Percentiles rank a stretch among this genome's conserved stretches.
Evolutionary conservation across 805 yeast genomes (phyloP).

Genomic region (Zygosaccharomyces siamensis): DNA sequence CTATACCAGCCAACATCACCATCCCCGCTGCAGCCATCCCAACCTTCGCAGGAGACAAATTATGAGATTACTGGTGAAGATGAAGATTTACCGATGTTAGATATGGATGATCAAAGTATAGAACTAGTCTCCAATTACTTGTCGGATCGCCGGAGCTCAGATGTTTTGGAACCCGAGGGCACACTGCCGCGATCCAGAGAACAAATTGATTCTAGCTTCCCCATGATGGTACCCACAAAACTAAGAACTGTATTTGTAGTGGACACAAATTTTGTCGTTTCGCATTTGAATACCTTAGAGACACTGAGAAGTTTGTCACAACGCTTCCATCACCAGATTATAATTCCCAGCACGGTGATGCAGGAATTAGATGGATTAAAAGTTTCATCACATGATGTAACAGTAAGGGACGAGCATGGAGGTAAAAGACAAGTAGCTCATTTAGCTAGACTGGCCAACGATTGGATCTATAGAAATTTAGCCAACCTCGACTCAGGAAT

Average conservation of each 20-base stretch:
- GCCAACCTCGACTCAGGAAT: slow-evolving; percentile 50
- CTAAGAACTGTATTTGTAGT: slow-evolving; percentile 47
- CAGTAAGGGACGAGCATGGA: slow-evolving; percentile 6
- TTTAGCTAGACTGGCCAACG: slow-evolving; percentile 66
- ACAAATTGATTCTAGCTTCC: slow-evolving; percentile 12
- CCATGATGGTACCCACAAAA: slow-evolving; percentile 10
- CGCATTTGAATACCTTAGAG: slow-evolving; percentile 59
- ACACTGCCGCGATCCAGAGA: slow-evolving; percentile 3
- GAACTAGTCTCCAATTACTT: slow-evolving; percentile 42
- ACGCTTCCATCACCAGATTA: slow-evolving; percentile 44
- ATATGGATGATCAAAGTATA: slow-evolving; percentile 45
- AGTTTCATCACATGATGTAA: slow-evolving; percentile 31
- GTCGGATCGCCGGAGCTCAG: slow-evolving; percentile 21
- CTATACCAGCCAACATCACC: not conserved
- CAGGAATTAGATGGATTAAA: slow-evolving; percentile 84
- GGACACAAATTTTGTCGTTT: slow-evolving; percentile 79
- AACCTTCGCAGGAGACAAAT: not conserved
- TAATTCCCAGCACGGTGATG: slow-evolving; percentile 68
- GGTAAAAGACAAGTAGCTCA: slow-evolving; percentile 39
- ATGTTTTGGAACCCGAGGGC: not conserved
- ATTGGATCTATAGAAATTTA: slow-evolving; percentile 65
- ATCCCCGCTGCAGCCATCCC: not conserved
- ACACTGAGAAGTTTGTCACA: slow-evolving; percentile 41
- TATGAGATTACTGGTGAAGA: slow-evolving; percentile 13
- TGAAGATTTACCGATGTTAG: slow-evolving; percentile 47